A percentile compares a stretch with the other conserved stretches of the same genome.
phyloP scores from a whole-genome alignment of 805 yeast species.

The Candida oleophila region DNA sequence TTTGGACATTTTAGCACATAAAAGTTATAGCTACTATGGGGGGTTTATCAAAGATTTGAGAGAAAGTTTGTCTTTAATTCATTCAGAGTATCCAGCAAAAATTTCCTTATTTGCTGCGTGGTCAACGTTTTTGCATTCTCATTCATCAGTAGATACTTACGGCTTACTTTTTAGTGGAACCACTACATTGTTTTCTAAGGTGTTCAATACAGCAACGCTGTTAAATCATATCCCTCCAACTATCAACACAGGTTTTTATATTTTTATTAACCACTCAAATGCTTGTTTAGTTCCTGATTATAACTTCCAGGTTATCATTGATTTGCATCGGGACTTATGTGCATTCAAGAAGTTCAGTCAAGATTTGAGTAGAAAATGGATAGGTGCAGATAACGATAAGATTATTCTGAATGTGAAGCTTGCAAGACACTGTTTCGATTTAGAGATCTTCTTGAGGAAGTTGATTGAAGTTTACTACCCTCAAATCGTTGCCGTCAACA shows the following conservation, averaged over 20 bases:
- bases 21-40: conserved; percentile 35
- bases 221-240: conserved; percentile 20
- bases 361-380: conserved; percentile 5
- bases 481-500: conserved; percentile 23
- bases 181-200: conserved; percentile 26
- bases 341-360: conserved; percentile 24
- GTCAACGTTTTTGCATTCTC: conserved; percentile 32
- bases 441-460: conserved; percentile 27
- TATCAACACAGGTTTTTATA: conserved; percentile 16
- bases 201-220: conserved; percentile 19
- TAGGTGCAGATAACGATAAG: background rate
- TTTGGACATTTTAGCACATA: conserved; percentile 27
- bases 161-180: conserved; percentile 35
- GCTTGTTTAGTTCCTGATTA: conserved; percentile 34
- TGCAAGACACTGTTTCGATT: conserved; percentile 19
- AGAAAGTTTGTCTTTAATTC: conserved; percentile 26
- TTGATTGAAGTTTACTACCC: conserved; percentile 27
- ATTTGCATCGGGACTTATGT: conserved; percentile 22
- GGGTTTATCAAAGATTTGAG: conserved; percentile 32
- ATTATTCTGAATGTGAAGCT: background rate
- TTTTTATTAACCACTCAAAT: conserved; percentile 20
- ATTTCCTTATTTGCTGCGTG: conserved; percentile 37
- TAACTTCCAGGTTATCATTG: conserved; percentile 26
- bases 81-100: conserved; percentile 35
- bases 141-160: conserved; percentile 32